Percentiles rank a stretch among this genome's conserved stretches.
These are phyloP conservation scores for Jasminum sambac DNA, from an alignment of 257 asterid genomes.

Conservation along the genomic window DNA sequence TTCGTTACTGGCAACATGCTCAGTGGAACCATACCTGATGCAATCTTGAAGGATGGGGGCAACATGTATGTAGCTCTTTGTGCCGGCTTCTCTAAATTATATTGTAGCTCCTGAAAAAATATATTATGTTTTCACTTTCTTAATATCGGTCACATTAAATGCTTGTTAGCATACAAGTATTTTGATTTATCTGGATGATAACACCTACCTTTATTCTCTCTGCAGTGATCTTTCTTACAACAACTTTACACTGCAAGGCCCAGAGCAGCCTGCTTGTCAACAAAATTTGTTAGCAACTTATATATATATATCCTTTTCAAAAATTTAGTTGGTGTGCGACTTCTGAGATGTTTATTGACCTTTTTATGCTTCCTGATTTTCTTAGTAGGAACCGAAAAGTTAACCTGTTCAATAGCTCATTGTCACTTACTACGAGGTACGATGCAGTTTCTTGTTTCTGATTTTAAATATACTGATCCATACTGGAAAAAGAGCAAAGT, in stretches of 20 bases:
- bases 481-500: constrained; percentile 13
- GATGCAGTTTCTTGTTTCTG: constrained; percentile 27
- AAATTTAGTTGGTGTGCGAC: constrained; percentile 8
- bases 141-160: background rate
- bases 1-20: constrained; percentile 60
- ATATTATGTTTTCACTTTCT: background rate
- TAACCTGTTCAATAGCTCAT: constrained; percentile 76
- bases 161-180: background rate
- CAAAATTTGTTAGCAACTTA: constrained; percentile 46
- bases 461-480: constrained; percentile 4
- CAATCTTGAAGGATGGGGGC: constrained; percentile 66
- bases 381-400: constrained; percentile 54
- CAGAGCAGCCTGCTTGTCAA: constrained; percentile 66
- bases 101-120: too few species aligned
- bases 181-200: constrained; percentile 17
- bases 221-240: constrained; percentile 90
- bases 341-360: constrained; percentile 11
- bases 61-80: constrained; percentile 73
- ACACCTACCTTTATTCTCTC: constrained; percentile 25
- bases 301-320: constrained; percentile 13
- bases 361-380: constrained; percentile 16
- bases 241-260: constrained; percentile 76
- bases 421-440: constrained; percentile 52
- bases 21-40: constrained; percentile 60
- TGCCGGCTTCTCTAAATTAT: too few species aligned